Evolutionary conservation across 176 grass and related monocot species (phyloP).

Genomic region (Rhipidocladum racemiflorum): DNA sequence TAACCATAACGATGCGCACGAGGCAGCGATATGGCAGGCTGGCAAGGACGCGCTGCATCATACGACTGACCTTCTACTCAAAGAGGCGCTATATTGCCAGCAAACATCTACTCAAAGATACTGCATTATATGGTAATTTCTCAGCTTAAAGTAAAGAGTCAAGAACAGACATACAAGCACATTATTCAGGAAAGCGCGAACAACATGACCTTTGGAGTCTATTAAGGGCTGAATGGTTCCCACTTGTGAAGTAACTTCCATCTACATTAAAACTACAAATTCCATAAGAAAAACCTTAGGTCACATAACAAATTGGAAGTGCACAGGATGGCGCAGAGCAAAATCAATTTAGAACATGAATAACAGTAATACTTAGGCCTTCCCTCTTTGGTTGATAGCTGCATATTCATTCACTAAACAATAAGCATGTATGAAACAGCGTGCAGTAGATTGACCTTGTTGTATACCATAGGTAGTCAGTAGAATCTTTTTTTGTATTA

Average conservation of each 20-base stretch:
- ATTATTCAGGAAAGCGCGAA: slow-evolving; percentile 80
- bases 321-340: no score
- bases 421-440: slow-evolving; percentile 17
- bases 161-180: slow-evolving; percentile 61
- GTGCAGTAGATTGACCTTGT: slow-evolving; percentile 58
- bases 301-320: no score
- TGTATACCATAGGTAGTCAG: slow-evolving; percentile 95
- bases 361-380: slow-evolving; percentile 8
- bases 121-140: background rate
- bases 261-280: slow-evolving; percentile 62
- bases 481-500: slow-evolving; percentile 92
- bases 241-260: slow-evolving; percentile 40
- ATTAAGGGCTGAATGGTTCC: slow-evolving; percentile 45
- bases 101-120: slow-evolving; percentile 17
- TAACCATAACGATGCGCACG: no score
- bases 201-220: slow-evolving; percentile 80
- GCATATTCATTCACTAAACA: background rate
- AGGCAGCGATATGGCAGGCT: no score
- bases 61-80: no score
- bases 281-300: slow-evolving; percentile 9
- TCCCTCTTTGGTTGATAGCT: background rate
- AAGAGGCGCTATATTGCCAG: no score
- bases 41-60: no score
- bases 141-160: slow-evolving; percentile 7
- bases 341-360: slow-evolving; percentile 24